Base-by-base conservation (phyloP, 768 basidiomycete species). In the Xerocomellus intermedius region DNA sequence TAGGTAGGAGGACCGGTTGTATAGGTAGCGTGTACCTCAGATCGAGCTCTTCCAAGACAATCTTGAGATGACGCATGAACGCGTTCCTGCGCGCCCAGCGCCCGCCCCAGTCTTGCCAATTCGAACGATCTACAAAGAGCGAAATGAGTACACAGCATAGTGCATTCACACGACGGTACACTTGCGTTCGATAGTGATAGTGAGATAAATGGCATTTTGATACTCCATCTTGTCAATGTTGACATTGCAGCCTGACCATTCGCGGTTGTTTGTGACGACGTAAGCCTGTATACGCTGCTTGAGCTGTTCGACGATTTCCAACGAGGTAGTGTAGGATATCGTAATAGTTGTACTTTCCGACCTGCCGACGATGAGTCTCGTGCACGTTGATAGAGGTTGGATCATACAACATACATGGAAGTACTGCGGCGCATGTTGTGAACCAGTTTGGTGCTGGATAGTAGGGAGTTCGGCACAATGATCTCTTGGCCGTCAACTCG, bases 81-180 rank as follows among this genome's bases (percentile, higher is more conserved):
- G 72, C 75, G 12, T 82, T 91, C 58, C 89, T 84, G 43, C 89
- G 84, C 8, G 74, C 75, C 89, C 87, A 90, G 54, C 89, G 77
- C 19, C 82, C 90, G 45, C 87, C 89, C 89, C 89, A 92, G 65
- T 91, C 88, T 65, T 91, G 90, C 90, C 89, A 92, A 64, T 89
- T 90, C 36, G 84, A 79, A 49, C 86, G 83, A 70, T 91, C 86
- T 87, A 53, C 43, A 54, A 46, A 36, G 16, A 19, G 39, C 42
- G 41, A 39, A 24, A 54, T 59, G 21, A 54, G 57, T 22, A 26
- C 26, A 7, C 35, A 30, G 30, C 6, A 6, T 12, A 28, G 48
- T 30, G n/a, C 21, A 32, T 28, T 16, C 35, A 46, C 36, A 43
- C 12, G 44, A 38, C 1, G 8, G 19, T 35, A 44, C 21, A 77